phyloP scores from a whole-genome alignment of 768 basidiomycete genomes.

The Naganishia vaughanmartiniae region DNA sequence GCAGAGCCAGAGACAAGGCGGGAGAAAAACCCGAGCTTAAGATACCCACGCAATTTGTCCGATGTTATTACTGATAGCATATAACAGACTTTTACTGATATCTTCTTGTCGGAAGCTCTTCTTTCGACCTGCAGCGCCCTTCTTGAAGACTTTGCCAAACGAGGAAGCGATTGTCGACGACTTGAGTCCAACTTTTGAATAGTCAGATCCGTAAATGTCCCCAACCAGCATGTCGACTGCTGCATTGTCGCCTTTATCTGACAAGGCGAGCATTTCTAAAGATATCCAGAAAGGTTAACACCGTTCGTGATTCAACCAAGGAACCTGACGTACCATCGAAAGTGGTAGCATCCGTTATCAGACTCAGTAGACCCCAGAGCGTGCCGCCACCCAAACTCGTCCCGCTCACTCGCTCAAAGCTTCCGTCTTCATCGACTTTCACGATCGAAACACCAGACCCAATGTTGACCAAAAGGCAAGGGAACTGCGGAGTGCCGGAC shows the following conservation, averaged over 20 bases:
- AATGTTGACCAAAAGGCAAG: constrained; percentile 95
- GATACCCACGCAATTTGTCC: constrained; percentile 94
- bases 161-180: constrained; percentile 97
- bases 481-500: constrained; percentile 79
- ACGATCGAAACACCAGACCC: constrained; percentile 97
- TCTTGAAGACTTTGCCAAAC: constrained; percentile 97
- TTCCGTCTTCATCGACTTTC: constrained; percentile 92
- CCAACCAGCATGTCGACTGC: constrained; percentile 97
- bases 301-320: background rate
- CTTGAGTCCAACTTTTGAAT: constrained; percentile 89
- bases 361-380: constrained; percentile 88
- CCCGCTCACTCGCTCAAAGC: constrained; percentile 92
- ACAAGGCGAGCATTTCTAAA: constrained; percentile 90
- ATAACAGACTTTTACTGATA: constrained; percentile 87
- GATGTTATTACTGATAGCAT: constrained; percentile 97
- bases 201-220: constrained; percentile 98
- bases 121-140: constrained; percentile 61
- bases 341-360: constrained; percentile 87
- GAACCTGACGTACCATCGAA: constrained; percentile 77
- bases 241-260: constrained; percentile 89
- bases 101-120: constrained; percentile 81
- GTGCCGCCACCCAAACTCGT: constrained; percentile 97
- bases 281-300: too few species aligned
- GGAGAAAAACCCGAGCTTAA: background rate
- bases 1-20: background rate